Conservation (phyloP, 495 filamentous ascomycete genomes). For the Neurospora sp. region DNA sequence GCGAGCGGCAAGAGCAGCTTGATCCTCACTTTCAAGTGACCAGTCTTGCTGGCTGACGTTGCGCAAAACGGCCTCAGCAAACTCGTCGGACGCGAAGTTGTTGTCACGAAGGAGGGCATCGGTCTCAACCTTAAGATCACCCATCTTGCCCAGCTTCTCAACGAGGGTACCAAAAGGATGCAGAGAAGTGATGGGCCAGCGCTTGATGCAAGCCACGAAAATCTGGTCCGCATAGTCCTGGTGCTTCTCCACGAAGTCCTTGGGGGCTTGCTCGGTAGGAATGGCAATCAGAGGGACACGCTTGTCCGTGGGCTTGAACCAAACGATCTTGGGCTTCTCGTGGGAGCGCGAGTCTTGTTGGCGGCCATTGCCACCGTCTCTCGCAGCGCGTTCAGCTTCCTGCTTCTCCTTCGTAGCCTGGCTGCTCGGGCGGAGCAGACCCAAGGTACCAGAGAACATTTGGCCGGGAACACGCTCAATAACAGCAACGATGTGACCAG, state of each 20-base stretch:
- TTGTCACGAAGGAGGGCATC: constrained; percentile 95
- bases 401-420: constrained; percentile 99
- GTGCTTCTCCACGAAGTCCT: constrained; percentile 97
- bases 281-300: constrained; percentile 96
- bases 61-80: constrained; percentile 89
- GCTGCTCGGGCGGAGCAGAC: constrained; percentile 88
- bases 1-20: constrained; percentile 61
- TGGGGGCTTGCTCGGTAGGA: constrained; percentile 92
- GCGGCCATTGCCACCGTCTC: constrained; percentile 70
- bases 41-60: constrained; percentile 89
- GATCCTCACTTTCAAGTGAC: constrained; percentile 73
- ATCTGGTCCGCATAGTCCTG: constrained; percentile 95
- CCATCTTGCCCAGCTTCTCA: constrained; percentile 95
- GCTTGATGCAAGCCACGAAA: constrained; percentile 97
- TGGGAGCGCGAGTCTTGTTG: constrained; percentile 69
- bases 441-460: constrained; percentile 97
- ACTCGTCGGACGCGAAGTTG: constrained; percentile 96
- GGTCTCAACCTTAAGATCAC: constrained; percentile 90
- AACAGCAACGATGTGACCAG: constrained; percentile 93
- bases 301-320: constrained; percentile 99
- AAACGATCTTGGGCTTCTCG: constrained; percentile 99
- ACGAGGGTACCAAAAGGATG: constrained; percentile 97
- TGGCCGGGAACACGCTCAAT: constrained; percentile 94
- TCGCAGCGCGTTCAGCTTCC: constrained; percentile 85
- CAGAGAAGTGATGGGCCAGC: constrained; percentile 98